Evolutionary conservation across 345 rosid genomes (phyloP), one percentile per base, ranked within the genome.

Genomic region (Pseudoturritis turrita): DNA sequence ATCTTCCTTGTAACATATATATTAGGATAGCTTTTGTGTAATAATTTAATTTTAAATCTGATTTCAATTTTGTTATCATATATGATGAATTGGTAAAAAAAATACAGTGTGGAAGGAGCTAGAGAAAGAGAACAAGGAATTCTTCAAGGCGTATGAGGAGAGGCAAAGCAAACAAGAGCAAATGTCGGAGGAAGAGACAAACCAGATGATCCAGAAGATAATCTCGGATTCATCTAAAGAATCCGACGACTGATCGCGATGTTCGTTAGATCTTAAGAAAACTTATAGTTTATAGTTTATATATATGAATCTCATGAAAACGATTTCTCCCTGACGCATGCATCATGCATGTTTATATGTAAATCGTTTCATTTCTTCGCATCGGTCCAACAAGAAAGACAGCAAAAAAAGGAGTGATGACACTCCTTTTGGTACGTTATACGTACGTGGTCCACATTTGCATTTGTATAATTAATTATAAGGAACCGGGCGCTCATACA

Each of bases 51-150:
- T 5, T 13, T 15, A 23, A 23, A 33, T 14, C 9, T 56, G 18
- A 26, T 59, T 26, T 7, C 43, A 14, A 14, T 33, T 19, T 13
- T 29, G n/a, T 41, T 49, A 31, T 25, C 26, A 39, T 35, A 31
- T 33, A 33, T 33, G 36, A 66, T 22, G 9, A 40, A 57, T 10
- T 18, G 22, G 0, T 39, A 10, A 46, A 2, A 49, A 44, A 43
- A 25, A 10, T 4, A 49, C 83, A 92, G 98, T 92, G 56, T 92
- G 98, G 98, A 88, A 82, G 36, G 98, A 90, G 69, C 74, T 93
- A 36, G 97, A 87, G 86, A 93, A 88, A 77, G 98, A 90, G 78
- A 93, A 93, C 83, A 90, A 84, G 86, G 90, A 86, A 23, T 90
- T 93, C 88, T 93, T 92, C 59, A 85, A 86, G 79, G 88, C 74